Evolutionary conservation across 441 rosid species (phyloP), one percentile per base, ranked within the genome.

Genomic region (Syzygium malaccense): DNA sequence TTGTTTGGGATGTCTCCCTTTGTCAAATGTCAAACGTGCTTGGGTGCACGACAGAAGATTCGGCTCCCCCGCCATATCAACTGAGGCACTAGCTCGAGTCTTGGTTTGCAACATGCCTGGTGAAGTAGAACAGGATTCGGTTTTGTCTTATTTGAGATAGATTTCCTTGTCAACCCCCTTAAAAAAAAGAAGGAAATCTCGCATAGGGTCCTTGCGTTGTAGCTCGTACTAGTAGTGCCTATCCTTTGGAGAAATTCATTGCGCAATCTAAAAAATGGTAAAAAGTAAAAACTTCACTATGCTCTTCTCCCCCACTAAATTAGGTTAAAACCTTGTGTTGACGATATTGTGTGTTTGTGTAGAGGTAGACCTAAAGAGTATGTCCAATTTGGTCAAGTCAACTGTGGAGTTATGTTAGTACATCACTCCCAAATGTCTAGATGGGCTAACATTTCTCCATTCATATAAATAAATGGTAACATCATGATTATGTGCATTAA

Each of bases 21-120:
- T n/a, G 68, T 0, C 68, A 2, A 1, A 28, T 62, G 33, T n/a
- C 37, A 4, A n/a, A 62, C n/a, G 37, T 23, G 37, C 25, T 0
- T 33, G 1, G 15, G 25, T 5, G n/a, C n/a, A 12, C 0, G 5
- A 2, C 14, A 71, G 0, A 37, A 33, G n/a, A 23, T 71, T 37
- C 13, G 15, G 3, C 7, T 5, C 17, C 49, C 49, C 79, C 14
- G 19, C 7, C 17, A 37, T 71, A 71, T 71, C 49, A 37, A 20
- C 12, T 20, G 51, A 11, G 80, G 23, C 8, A 11, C 51, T 1
- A 0, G 0, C 83, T 23, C 4, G 9, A 7, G 8, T 20, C 5
- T 75, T 23, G 17, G 18, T n/a, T 28, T 28, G 32, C 68, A 60
- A 28, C n/a, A 28, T 60, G 32, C 32, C 14, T 14, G n/a, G 28